Conservation (phyloP, 169 alveolate species). For the Babesia ovis region DNA sequence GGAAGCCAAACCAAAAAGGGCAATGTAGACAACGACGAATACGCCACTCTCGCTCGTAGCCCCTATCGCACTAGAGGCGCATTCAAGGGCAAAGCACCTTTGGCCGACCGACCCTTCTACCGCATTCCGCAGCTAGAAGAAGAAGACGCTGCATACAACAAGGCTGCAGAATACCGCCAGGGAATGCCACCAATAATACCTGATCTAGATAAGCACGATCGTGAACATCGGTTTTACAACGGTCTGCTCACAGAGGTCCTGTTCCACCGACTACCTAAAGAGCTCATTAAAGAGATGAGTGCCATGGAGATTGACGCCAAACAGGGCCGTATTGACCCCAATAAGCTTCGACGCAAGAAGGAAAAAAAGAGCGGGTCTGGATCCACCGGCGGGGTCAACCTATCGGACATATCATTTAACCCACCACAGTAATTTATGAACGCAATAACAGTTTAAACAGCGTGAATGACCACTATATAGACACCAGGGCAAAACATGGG, state of each 20-base stretch:
- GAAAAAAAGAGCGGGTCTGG: not conserved
- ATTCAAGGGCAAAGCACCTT: slow-evolving; percentile 40
- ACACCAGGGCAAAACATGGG: too few relatives aligned
- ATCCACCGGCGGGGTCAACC: too few relatives aligned
- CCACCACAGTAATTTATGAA: too few relatives aligned
- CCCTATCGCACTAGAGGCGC: slow-evolving; percentile 45
- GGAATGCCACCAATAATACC: slow-evolving; percentile 2
- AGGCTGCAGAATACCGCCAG: slow-evolving; percentile 33
- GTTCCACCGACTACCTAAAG: slow-evolving; percentile 19
- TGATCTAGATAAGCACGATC: slow-evolving; percentile 11
- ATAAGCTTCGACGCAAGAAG: not conserved
- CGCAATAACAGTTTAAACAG: too few relatives aligned
- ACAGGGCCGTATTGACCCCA: slow-evolving; percentile 23
- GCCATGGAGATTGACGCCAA: slow-evolving; percentile 50
- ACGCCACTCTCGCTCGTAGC: slow-evolving; percentile 5
- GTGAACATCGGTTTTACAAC: slow-evolving; percentile 32
- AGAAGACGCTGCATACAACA: slow-evolving; percentile 14
- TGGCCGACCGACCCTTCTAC: slow-evolving; percentile 22
- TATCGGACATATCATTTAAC: too few relatives aligned
- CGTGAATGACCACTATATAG: too few relatives aligned
- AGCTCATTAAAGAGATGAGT: slow-evolving; percentile 36
- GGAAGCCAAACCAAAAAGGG: not conserved
- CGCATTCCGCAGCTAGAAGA: not conserved
- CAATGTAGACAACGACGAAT: slow-evolving; percentile 5
- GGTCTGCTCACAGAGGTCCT: slow-evolving; percentile 47